Conservation (phyloP, 1,139 yeast species). For the Trichomonascaceae sp. region DNA sequence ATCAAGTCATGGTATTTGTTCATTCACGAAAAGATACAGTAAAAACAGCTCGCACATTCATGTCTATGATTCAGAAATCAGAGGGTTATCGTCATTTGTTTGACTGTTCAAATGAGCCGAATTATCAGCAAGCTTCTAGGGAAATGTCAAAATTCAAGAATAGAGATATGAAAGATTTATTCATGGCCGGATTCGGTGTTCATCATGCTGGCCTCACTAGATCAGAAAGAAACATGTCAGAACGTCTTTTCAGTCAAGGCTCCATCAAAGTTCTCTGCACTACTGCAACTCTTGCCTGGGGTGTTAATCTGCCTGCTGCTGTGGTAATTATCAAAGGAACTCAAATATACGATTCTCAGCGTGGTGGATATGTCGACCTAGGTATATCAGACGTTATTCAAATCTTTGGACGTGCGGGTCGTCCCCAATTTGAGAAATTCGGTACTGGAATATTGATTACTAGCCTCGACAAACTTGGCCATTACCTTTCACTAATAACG, state of each 20-base stretch:
- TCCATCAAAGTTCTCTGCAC: conserved; percentile 87
- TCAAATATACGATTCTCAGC: conserved; percentile 88
- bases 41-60: conserved; percentile 70
- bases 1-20: conserved; percentile 95
- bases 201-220: conserved; percentile 98
- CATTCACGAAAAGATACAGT: conserved; percentile 92
- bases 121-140: conserved; percentile 45
- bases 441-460: conserved; percentile 94
- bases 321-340: conserved; percentile 96
- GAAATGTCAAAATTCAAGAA: conserved; percentile 74
- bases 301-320: conserved; percentile 97
- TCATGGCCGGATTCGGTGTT: conserved; percentile 77
- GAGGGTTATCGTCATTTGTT: conserved; percentile 47
- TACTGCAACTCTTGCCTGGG: conserved; percentile 99
- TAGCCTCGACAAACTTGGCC: conserved; percentile 72
- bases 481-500: conserved; percentile 76
- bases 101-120: conserved; percentile 50
- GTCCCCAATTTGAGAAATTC: conserved; percentile 89
- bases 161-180: conserved; percentile 75
- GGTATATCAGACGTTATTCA: conserved; percentile 97
- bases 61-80: conserved; percentile 58
- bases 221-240: conserved; percentile 83
- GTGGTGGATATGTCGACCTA: conserved; percentile 88
- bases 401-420: conserved; percentile 98
- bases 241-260: conserved; percentile 79